Evolutionary conservation across 495 filamentous ascomycete genomes (phyloP).

Genomic region (Penicillium samsonianum): DNA sequence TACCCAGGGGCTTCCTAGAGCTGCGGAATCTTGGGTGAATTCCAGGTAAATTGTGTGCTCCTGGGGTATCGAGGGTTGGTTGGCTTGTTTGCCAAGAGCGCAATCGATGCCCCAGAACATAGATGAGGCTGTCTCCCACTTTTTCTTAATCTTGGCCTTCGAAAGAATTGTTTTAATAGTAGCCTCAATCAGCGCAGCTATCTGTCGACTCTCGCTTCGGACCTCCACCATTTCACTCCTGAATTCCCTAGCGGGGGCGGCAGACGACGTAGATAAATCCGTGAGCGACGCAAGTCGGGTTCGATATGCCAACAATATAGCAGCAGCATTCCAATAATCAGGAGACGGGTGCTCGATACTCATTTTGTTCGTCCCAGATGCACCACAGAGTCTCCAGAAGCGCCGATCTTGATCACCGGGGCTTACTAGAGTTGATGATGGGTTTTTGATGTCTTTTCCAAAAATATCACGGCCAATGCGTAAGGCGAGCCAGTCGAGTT

Average conservation of each 20-base stretch:
- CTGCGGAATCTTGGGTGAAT: background rate
- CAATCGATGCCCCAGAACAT: constrained; percentile 7
- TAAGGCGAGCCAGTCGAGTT: constrained; percentile 18
- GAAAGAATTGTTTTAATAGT: background rate
- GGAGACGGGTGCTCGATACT: background rate
- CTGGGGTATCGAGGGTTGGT: background rate
- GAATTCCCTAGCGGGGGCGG: background rate
- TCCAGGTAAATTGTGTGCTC: background rate
- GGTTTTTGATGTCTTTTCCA: background rate
- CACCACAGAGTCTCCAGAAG: constrained; percentile 1
- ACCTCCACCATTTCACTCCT: constrained; percentile 1
- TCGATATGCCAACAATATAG: constrained; percentile 3
- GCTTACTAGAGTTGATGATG: background rate
- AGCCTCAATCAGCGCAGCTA: background rate
- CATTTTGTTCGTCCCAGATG: background rate
- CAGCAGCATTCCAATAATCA: background rate
- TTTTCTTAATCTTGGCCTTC: background rate
- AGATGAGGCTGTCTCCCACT: background rate
- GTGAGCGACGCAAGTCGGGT: constrained; percentile 5
- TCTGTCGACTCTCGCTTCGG: background rate
- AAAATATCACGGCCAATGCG: background rate
- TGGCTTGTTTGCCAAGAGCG: background rate
- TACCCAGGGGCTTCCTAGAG: background rate
- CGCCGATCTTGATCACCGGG: background rate
- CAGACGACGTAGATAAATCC: background rate